phyloP scores from a whole-genome alignment of 2,329 filamentous ascomycete species.

The Rasamsonia emersonii region DNA sequence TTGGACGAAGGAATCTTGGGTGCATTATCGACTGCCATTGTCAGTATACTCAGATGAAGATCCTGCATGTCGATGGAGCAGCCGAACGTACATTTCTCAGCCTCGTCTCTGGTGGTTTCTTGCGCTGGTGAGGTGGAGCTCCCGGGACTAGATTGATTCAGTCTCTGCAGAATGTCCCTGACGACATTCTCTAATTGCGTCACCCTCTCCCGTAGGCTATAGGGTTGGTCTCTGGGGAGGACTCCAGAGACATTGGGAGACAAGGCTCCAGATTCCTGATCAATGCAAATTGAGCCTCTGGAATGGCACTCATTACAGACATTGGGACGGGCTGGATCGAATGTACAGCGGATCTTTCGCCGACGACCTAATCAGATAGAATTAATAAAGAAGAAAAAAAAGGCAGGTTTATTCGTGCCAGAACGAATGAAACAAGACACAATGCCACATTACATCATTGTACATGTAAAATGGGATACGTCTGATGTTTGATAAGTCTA shows the following conservation, averaged over 20 bases:
- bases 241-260: slow-evolving; percentile 12
- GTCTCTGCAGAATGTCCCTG: slow-evolving; percentile 22
- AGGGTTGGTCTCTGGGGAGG: slow-evolving; percentile 19
- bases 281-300: slow-evolving; percentile 29
- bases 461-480: neutral
- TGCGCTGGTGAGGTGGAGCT: slow-evolving; percentile 1
- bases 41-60: slow-evolving; percentile 1
- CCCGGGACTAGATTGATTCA: slow-evolving; percentile 13
- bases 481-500: too few species aligned
- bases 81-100: slow-evolving; percentile 10
- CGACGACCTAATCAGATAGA: slow-evolving; percentile 21
- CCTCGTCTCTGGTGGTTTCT: slow-evolving; percentile 1
- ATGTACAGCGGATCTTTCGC: slow-evolving; percentile 37
- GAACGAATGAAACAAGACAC: neutral
- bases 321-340: slow-evolving; percentile 21
- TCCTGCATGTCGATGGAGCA: too few species aligned
- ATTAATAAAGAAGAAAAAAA: too few species aligned
- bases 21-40: neutral
- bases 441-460: too few species aligned
- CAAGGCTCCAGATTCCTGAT: slow-evolving; percentile 28
- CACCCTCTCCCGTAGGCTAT: slow-evolving; percentile 31
- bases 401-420: too few species aligned
- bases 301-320: slow-evolving; percentile 34
- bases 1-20: neutral
- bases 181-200: slow-evolving; percentile 30